A percentile compares a stretch with the other conserved stretches of the same genome.
These are phyloP conservation scores for Phialophora macrospora DNA, from an alignment of 2,329 filamentous ascomycete species.

Conservation along the genomic window DNA sequence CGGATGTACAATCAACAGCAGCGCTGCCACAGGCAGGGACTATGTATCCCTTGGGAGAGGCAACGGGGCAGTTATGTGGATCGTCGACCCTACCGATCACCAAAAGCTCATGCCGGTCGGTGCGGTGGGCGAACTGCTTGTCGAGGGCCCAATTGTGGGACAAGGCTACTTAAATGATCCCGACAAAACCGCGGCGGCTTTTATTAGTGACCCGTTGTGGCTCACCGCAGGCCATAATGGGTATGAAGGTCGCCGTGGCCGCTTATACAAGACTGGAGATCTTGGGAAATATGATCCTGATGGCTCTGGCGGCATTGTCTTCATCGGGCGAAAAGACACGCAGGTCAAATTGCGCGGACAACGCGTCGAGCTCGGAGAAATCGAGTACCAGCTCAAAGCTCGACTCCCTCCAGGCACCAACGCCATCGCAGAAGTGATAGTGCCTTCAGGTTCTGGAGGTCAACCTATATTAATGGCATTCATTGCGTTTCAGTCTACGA, in stretches of 20 bases:
- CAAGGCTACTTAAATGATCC: conserved; percentile 53
- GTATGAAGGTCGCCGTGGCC: conserved; percentile 41
- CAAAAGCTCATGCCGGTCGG: conserved; percentile 51
- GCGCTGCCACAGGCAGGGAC: conserved; percentile 43
- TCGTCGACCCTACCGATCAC: conserved; percentile 48
- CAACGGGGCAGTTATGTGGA: conserved; percentile 47
- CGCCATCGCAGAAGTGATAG: conserved; percentile 52
- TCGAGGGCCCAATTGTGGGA: conserved; percentile 55
- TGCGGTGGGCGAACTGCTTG: conserved; percentile 53
- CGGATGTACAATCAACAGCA: conserved; percentile 48
- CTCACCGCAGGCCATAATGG: conserved; percentile 39
- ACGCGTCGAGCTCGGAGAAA: conserved; percentile 51
- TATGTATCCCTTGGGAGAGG: conserved; percentile 49
- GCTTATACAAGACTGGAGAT: conserved; percentile 51
- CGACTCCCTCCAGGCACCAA: conserved; percentile 50
- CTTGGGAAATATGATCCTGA: conserved; percentile 49
- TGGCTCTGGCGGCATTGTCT: conserved; percentile 46
- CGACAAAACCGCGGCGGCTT: conserved; percentile 45
- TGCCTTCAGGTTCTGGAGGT: conserved; percentile 48
- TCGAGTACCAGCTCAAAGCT: conserved; percentile 45
- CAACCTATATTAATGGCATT: conserved; percentile 57
- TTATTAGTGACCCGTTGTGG: conserved; percentile 49
- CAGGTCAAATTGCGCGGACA: conserved; percentile 52
- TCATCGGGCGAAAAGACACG: conserved; percentile 48
- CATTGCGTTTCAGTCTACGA: conserved; percentile 34